phyloP scores from a whole-genome alignment of 169 alveolate genomes.

The Plasmodium gaboni region DNA sequence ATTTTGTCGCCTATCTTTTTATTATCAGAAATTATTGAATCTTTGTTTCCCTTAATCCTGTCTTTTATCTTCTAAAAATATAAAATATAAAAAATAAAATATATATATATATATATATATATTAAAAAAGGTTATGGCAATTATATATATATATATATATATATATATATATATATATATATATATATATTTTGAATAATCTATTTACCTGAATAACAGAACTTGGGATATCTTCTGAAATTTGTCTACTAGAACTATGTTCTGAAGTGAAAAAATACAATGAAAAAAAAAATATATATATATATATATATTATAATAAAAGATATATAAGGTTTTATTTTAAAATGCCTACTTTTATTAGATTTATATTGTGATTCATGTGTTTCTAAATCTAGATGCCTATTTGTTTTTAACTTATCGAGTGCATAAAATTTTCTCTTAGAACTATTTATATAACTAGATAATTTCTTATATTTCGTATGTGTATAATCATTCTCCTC shows the following conservation, averaged over 20 bases:
- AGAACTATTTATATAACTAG: conserved; percentile 5
- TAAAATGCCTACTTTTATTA: conserved; percentile 70
- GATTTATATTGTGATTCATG: conserved; percentile 28
- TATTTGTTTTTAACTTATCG: conserved; percentile 40
- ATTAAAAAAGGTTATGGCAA: not conserved
- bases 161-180: not conserved
- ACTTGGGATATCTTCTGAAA: conserved; percentile 42
- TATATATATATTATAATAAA: not conserved
- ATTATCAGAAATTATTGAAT: conserved; percentile 14
- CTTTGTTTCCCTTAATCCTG: conserved; percentile 25
- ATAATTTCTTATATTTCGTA: no score
- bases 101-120: not conserved
- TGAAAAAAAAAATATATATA: not conserved
- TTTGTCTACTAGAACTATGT: conserved; percentile 35
- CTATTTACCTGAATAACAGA: conserved; percentile 20
- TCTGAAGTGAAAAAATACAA: conserved; percentile 7
- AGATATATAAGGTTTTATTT: not conserved
- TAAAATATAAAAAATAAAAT: not conserved
- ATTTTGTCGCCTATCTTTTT: conserved; percentile 54
- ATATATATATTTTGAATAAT: conserved; percentile 4
- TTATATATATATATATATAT: not conserved
- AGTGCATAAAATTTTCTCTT: conserved; percentile 72
- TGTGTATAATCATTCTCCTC: no score
- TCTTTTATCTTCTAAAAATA: conserved; percentile 28
- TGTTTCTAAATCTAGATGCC: conserved; percentile 39